Conservation (phyloP, 495 filamentous ascomycete genomes). For the Daldinia loculata region DNA sequence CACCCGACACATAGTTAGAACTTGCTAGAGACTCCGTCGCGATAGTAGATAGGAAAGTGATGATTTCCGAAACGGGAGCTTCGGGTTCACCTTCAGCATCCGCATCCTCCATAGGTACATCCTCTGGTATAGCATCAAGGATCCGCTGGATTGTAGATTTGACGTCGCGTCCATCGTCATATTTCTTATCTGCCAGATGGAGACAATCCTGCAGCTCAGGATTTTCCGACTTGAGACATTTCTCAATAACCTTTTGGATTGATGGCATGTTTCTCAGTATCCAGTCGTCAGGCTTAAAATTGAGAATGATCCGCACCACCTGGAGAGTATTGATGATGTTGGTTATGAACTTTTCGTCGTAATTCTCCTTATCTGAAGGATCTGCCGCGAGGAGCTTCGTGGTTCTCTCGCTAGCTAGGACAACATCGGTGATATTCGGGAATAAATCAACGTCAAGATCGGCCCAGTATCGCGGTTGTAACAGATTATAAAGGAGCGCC, state of each 20-base stretch:
- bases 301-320: conserved; percentile 85
- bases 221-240: conserved; percentile 84
- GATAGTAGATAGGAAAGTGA: conserved; percentile 79
- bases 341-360: conserved; percentile 80
- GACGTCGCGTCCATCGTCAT: conserved; percentile 66
- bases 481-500: conserved; percentile 80
- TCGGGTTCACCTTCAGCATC: conserved; percentile 83
- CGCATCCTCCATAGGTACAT: conserved; percentile 85
- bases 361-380: conserved; percentile 85
- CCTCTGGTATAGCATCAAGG: conserved; percentile 89
- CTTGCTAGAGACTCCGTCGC: conserved; percentile 83
- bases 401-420: conserved; percentile 75
- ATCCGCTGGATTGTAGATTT: conserved; percentile 80
- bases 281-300: conserved; percentile 89
- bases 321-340: conserved; percentile 91
- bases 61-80: conserved; percentile 76
- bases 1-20: conserved; percentile 80
- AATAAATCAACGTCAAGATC: conserved; percentile 93
- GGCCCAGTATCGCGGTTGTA: conserved; percentile 89
- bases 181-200: conserved; percentile 72
- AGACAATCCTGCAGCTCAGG: conserved; percentile 92
- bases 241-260: conserved; percentile 90
- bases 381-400: conserved; percentile 76
- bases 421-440: conserved; percentile 84
- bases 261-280: conserved; percentile 74